Evolutionary conservation across 2,329 filamentous ascomycete species (phyloP).

Genomic region (Fusarium cicatricum): DNA sequence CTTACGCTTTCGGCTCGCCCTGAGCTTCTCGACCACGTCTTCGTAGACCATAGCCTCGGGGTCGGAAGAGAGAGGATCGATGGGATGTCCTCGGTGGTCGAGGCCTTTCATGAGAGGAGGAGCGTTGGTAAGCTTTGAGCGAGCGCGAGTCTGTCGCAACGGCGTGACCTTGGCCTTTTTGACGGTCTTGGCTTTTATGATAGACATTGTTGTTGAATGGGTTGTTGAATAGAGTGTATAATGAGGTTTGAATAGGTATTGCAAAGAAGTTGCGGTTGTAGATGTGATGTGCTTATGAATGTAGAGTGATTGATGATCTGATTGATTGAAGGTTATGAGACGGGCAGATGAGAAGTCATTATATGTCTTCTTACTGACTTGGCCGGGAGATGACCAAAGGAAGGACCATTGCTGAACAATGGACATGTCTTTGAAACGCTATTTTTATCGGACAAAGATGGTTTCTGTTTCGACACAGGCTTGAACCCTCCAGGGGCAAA

Average conservation of each 20-base stretch:
- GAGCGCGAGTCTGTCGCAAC: slow-evolving; percentile 34
- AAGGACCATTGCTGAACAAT: neutral
- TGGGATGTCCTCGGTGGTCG: slow-evolving; percentile 16
- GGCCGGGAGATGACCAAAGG: neutral
- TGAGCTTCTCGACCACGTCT: slow-evolving; percentile 18
- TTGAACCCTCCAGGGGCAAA: neutral
- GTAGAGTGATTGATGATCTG: neutral
- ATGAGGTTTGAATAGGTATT: slow-evolving; percentile 3
- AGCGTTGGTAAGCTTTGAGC: slow-evolving; percentile 31
- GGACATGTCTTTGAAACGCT: neutral
- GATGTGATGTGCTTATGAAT: neutral
- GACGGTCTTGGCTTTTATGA: neutral
- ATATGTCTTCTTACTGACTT: neutral
- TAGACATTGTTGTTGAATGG: too few species aligned
- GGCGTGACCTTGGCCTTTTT: neutral
- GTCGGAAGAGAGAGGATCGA: slow-evolving; percentile 15
- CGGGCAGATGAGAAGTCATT: neutral
- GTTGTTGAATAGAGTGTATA: neutral
- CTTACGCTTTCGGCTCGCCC: neutral
- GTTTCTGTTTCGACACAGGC: neutral
- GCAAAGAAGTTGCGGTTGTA: neutral
- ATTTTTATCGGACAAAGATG: neutral
- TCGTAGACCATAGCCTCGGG: slow-evolving; percentile 21
- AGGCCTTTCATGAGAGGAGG: slow-evolving; percentile 38
- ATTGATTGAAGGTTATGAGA: neutral